Evolutionary conservation across 106 monocot genomes (phyloP).

Genomic region (Amphibolis antarctica): DNA sequence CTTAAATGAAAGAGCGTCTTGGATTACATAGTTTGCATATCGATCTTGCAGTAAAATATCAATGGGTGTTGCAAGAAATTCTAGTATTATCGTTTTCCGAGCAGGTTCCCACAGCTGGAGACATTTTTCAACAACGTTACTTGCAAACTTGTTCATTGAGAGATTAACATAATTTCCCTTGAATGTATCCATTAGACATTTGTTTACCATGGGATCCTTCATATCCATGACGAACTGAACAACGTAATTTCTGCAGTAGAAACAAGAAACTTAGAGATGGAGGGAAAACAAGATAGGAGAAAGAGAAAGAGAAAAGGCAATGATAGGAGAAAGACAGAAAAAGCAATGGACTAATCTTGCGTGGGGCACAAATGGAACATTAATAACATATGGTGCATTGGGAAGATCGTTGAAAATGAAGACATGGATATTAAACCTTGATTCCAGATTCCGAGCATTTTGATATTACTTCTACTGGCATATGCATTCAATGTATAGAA

Average conservation of each 20-base stretch:
- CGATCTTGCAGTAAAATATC: slow-evolving; percentile 74
- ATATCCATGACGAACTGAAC: slow-evolving; percentile 55
- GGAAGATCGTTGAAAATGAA: no score
- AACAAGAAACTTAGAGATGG: no score
- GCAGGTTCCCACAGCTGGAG: slow-evolving; percentile 36
- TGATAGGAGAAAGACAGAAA: no score
- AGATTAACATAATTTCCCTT: background rate
- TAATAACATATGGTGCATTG: no score
- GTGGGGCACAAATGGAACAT: background rate
- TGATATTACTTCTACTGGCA: no score
- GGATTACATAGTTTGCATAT: slow-evolving; percentile 87
- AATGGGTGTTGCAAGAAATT: slow-evolving; percentile 48
- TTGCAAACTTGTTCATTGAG: background rate
- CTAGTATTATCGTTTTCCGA: slow-evolving; percentile 33
- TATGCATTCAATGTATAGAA: no score
- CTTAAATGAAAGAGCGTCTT: slow-evolving; percentile 61
- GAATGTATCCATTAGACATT: background rate
- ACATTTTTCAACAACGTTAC: slow-evolving; percentile 59
- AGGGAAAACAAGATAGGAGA: background rate
- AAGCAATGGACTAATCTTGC: background rate
- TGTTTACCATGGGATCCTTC: background rate
- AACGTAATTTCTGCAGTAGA: slow-evolving; percentile 66
- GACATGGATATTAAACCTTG: no score
- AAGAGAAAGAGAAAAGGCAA: no score
- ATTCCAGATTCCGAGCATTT: no score